phyloP scores from a whole-genome alignment of 495 filamentous ascomycete genomes.

The Podospora anserina region DNA sequence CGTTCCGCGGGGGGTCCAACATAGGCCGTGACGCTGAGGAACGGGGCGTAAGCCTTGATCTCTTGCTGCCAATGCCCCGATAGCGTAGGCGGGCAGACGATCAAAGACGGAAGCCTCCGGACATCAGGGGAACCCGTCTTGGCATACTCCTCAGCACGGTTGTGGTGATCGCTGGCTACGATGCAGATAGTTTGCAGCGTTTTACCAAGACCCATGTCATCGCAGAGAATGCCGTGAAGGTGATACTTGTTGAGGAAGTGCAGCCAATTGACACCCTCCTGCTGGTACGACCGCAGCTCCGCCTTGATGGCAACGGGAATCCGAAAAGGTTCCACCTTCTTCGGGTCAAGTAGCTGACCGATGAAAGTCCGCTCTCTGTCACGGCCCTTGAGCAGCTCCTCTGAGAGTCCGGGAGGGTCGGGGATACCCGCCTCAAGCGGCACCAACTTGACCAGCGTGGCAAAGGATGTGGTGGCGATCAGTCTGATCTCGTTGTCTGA shows the following conservation, averaged over 20 bases:
- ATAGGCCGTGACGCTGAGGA: slow-evolving; percentile 82
- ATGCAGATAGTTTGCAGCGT: slow-evolving; percentile 97
- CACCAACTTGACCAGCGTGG: slow-evolving; percentile 95
- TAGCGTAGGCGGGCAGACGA: slow-evolving; percentile 94
- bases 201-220: slow-evolving; percentile 98
- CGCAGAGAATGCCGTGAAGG: slow-evolving; percentile 95
- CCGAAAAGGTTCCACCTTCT: slow-evolving; percentile 90
- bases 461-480: slow-evolving; percentile 94
- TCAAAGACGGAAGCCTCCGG: slow-evolving; percentile 81
- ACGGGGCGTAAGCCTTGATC: slow-evolving; percentile 89
- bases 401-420: slow-evolving; percentile 88
- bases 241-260: slow-evolving; percentile 97
- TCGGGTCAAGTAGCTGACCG: slow-evolving; percentile 88
- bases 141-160: slow-evolving; percentile 83
- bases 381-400: slow-evolving; percentile 80
- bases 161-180: slow-evolving; percentile 93
- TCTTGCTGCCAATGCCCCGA: slow-evolving; percentile 99
- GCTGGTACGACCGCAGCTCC: slow-evolving; percentile 90
- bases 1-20: slow-evolving; percentile 84
- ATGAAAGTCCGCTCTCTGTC: slow-evolving; percentile 95
- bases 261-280: slow-evolving; percentile 98
- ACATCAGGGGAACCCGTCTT: slow-evolving; percentile 73
- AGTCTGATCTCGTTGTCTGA: slow-evolving; percentile 92
- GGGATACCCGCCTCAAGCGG: slow-evolving; percentile 98
- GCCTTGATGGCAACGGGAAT: slow-evolving; percentile 97